Evolutionary conservation across 139 green algal genomes (phyloP).

Genomic region (Zygnema cylindricum): DNA sequence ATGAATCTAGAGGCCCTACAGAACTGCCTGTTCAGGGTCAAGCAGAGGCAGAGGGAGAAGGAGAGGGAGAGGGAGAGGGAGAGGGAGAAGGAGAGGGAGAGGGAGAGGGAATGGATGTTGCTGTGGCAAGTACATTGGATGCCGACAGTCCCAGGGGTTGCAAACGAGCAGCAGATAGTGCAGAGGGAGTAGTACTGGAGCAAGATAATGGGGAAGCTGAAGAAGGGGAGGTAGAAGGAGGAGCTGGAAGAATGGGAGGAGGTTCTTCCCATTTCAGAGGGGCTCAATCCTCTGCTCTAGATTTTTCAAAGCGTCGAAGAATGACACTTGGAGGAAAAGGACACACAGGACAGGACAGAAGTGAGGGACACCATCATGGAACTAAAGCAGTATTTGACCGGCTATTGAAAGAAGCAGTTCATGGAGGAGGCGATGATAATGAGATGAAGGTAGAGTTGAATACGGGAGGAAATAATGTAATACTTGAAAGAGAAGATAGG

Average conservation of each 20-base stretch:
- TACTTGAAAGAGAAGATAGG: neutral
- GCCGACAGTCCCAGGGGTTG: neutral
- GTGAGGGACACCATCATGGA: neutral
- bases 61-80: neutral
- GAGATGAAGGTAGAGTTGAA: neutral
- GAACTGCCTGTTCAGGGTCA: neutral
- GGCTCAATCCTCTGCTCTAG: neutral
- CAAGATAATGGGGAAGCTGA: neutral
- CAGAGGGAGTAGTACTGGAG: neutral
- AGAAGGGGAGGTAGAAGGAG: neutral
- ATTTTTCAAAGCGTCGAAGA: neutral
- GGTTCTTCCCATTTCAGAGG: neutral
- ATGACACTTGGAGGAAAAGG: neutral
- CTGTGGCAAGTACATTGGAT: neutral
- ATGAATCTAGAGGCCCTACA: conserved; percentile 9
- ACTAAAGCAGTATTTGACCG: neutral
- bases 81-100: too few relatives aligned
- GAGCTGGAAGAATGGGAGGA: neutral
- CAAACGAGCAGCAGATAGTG: neutral
- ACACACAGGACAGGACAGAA: neutral
- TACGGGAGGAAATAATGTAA: neutral
- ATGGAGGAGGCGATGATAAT: neutral
- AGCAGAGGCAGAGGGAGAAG: neutral
- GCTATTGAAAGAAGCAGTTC: neutral
- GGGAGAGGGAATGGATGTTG: neutral